These are phyloP conservation scores for Boletales sp. DNA, from an alignment of 768 basidiomycete genomes.

Conservation along the genomic window DNA sequence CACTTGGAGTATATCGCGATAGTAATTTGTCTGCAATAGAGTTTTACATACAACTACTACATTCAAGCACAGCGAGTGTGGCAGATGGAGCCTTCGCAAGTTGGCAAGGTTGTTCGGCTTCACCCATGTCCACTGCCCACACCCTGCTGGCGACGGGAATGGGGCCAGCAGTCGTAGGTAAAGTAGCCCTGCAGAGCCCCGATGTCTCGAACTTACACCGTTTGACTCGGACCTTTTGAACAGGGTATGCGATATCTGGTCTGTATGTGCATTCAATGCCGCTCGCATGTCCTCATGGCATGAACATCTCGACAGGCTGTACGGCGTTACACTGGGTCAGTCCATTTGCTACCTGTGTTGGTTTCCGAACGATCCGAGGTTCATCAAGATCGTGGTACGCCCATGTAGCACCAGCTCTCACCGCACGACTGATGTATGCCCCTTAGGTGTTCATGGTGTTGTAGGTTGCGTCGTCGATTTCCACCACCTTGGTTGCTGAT, in stretches of 20 bases:
- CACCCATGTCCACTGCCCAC: background rate
- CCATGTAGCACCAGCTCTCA: background rate
- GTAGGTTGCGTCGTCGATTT: background rate
- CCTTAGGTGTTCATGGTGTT: conserved; percentile 1
- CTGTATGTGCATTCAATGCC: conserved; percentile 1
- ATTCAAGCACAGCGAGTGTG: no score
- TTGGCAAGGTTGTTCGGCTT: background rate
- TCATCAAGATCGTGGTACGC: conserved; percentile 5
- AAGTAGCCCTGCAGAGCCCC: background rate
- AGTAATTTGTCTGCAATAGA: no score
- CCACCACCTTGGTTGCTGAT: background rate
- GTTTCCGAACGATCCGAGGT: conserved; percentile 9
- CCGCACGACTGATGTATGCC: background rate
- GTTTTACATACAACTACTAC: no score
- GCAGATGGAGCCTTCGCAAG: no score
- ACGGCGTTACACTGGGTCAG: conserved; percentile 12
- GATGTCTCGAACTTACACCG: background rate
- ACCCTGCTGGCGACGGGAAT: background rate
- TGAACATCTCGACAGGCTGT: conserved; percentile 3
- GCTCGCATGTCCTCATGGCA: background rate
- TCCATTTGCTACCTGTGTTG: conserved; percentile 4
- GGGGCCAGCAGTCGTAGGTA: conserved; percentile 6
- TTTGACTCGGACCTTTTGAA: background rate
- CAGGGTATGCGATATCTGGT: conserved; percentile 1
- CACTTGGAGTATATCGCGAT: no score